These are phyloP conservation scores for Inga oerstediana DNA, from an alignment of 306 rosid genomes.

Conservation along the genomic window DNA sequence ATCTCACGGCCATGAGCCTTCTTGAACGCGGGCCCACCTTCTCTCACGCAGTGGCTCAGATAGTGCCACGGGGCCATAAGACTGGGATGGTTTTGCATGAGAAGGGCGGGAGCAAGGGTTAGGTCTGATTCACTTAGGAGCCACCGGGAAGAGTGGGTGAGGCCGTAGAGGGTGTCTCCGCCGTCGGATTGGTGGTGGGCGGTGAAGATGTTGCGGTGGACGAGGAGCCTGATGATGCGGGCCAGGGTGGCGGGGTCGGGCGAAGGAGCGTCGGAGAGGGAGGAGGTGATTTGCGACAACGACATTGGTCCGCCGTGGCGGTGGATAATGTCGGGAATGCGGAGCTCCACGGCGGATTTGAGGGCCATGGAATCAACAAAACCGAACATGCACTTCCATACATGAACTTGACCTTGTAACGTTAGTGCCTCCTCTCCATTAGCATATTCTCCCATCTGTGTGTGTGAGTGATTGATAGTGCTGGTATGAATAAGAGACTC, in stretches of 20 bases:
- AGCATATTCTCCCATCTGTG: not conserved
- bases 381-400: not conserved
- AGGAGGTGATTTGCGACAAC: constrained; percentile 1
- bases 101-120: not conserved
- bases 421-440: not conserved
- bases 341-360: constrained; percentile 21
- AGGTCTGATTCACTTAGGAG: not conserved
- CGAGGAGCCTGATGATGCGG: constrained; percentile 15
- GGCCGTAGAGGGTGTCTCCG: constrained; percentile 9
- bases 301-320: constrained; percentile 17
- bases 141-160: constrained; percentile 23
- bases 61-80: not conserved
- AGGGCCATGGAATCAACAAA: constrained; percentile 21
- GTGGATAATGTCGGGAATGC: constrained; percentile 22
- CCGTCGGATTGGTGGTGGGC: constrained; percentile 1
- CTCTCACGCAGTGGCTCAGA: not conserved
- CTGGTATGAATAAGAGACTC: not conserved
- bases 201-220: constrained; percentile 13
- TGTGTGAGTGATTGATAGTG: too few relatives aligned
- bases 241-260: constrained; percentile 1
- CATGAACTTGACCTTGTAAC: constrained; percentile 14
- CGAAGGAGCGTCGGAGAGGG: constrained; percentile 9
- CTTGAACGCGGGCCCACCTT: too few relatives aligned
- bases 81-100: not conserved
- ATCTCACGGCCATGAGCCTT: not conserved